These are phyloP conservation scores for Orbilia blumenaviensis DNA, from an alignment of 2,329 filamentous ascomycete species.

Conservation along the genomic window DNA sequence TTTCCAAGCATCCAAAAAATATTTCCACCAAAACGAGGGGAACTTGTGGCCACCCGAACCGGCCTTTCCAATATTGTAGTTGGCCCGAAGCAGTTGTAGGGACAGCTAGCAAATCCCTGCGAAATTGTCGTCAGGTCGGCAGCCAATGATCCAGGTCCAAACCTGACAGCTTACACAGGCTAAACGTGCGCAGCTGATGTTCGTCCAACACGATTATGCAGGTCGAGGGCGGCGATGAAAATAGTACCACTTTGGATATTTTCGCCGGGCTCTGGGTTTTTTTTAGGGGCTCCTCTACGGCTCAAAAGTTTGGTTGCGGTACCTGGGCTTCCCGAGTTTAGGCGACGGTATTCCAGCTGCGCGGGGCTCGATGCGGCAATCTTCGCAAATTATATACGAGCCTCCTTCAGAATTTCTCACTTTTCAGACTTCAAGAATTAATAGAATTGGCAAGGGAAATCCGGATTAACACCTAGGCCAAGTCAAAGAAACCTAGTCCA, in stretches of 20 bases:
- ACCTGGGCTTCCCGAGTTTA: conserved; percentile 20
- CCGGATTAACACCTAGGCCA: conserved; percentile 9
- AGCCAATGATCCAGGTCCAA: conserved; percentile 33
- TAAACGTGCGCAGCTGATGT: conserved; percentile 52
- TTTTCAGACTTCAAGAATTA: conserved; percentile 2
- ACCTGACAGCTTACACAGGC: conserved; percentile 47
- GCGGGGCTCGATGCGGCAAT: conserved; percentile 31
- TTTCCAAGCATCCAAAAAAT: conserved; percentile 41
- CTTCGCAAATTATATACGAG: conserved; percentile 31
- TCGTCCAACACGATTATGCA: conserved; percentile 49
- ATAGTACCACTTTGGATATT: conserved; percentile 30
- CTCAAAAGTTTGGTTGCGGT: conserved; percentile 33
- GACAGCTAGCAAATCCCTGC: conserved; percentile 50
- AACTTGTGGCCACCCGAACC: conserved; percentile 30
- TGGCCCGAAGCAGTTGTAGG: conserved; percentile 27
- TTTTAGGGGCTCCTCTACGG: background rate
- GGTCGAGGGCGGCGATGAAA: conserved; percentile 33
- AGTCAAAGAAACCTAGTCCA: conserved; percentile 23
- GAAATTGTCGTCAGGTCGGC: conserved; percentile 52
- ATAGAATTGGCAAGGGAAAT: conserved; percentile 22
- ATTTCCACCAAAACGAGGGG: conserved; percentile 34
- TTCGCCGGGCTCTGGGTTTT: conserved; percentile 12
- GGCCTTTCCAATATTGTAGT: conserved; percentile 30
- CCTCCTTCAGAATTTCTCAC: conserved; percentile 12
- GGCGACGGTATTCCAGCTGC: conserved; percentile 43